Conservation (phyloP, 192 early-diverging fungal genomes). For the Chytriomyces sp. region DNA sequence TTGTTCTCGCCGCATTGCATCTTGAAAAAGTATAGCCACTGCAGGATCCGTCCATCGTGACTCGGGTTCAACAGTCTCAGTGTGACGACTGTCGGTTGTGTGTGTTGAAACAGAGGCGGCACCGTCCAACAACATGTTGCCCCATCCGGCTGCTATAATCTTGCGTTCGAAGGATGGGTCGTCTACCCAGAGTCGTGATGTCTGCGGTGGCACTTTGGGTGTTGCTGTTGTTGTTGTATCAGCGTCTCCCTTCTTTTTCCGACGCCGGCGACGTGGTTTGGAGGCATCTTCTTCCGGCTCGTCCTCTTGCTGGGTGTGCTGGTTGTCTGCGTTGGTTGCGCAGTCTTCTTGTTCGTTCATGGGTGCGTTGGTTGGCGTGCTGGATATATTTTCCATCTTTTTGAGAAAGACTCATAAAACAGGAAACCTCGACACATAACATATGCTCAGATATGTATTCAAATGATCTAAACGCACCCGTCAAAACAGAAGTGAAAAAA, state of each 20-base stretch:
- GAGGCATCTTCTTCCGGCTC: background rate
- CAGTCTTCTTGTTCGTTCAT: too few relatives aligned
- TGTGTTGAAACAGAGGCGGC: background rate
- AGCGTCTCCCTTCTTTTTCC: background rate
- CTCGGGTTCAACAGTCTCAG: background rate
- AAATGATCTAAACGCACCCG: too few relatives aligned
- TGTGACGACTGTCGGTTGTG: background rate
- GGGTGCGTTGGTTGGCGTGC: too few relatives aligned
- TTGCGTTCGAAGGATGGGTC: constrained; percentile 7
- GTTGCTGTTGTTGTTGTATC: background rate
- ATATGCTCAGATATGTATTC: too few relatives aligned
- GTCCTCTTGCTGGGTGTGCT: too few relatives aligned
- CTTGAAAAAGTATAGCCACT: background rate
- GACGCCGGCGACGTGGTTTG: background rate
- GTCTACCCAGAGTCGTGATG: constrained; percentile 22
- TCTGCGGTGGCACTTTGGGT: constrained; percentile 4
- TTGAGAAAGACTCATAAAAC: too few relatives aligned
- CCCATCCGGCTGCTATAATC: constrained; percentile 27
- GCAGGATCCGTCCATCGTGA: background rate
- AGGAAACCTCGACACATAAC: too few relatives aligned
- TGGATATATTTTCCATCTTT: too few relatives aligned
- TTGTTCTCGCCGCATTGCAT: constrained; percentile 2
- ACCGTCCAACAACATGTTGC: background rate
- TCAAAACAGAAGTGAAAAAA: too few relatives aligned
- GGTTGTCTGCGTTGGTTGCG: too few relatives aligned